A percentile compares a stretch with the other conserved stretches of the same genome.
Conservation (phyloP, 345 rosid species). For the Syzygium aqueum region DNA sequence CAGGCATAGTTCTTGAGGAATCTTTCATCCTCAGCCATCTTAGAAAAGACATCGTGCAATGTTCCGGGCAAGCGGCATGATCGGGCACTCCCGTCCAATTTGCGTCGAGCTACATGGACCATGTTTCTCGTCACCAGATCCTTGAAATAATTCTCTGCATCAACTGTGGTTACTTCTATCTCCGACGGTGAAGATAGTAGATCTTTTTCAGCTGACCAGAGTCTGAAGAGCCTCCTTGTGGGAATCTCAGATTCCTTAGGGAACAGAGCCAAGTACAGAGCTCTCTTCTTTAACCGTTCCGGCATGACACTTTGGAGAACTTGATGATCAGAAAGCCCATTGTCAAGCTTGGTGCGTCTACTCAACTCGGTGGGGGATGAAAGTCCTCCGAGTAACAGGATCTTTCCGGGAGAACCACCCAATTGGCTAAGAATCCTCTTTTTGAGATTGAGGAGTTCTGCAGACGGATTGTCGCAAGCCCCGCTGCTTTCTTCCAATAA, state of each 20-base stretch:
- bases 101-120: conserved; percentile 8
- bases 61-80: conserved; percentile 3
- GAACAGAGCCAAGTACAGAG: conserved; percentile 21
- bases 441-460: too few species aligned
- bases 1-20: neutral
- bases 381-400: neutral
- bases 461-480: neutral
- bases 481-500: too few species aligned
- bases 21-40: neutral
- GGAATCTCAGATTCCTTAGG: conserved; percentile 15
- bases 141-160: neutral
- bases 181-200: rapidly evolving
- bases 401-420: neutral
- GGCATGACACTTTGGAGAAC: neutral
- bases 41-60: conserved; percentile 3
- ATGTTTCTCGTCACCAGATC: conserved; percentile 4
- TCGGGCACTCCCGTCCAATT: conserved; percentile 11
- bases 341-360: neutral
- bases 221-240: conserved; percentile 17
- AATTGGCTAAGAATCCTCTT: neutral
- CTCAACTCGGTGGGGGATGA: neutral
- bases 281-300: neutral
- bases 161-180: neutral
- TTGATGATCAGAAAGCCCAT: neutral
- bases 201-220: conserved; percentile 29